Base-by-base conservation (phyloP, 2,329 filamentous ascomycete species). In the Boeremia exigua region DNA sequence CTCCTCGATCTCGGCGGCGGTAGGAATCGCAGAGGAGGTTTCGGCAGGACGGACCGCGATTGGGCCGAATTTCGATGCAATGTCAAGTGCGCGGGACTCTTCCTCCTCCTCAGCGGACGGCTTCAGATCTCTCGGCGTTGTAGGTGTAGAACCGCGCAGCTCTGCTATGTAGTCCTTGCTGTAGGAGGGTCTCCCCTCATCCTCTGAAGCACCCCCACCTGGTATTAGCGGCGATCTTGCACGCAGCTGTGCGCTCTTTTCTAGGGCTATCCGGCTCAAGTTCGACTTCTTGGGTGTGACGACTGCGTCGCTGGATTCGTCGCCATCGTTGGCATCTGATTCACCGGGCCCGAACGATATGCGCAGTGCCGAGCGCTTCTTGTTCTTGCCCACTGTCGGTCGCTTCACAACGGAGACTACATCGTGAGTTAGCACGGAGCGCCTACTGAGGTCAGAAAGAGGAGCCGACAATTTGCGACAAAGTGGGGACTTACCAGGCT, bases 141-240 rank as follows among this genome's bases (percentile, higher is more conserved):
- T 91, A 0, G 92, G 92, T 0, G 93, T 97, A 11, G 91, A 92
- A 56, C 87, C 89, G 60, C 92, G 91, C 12, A 99, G 82, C 72
- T 96, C 91, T 30, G 90, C 87, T 17, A 99, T 81, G 62, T 94
- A 91, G 65, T 96, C 91, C 68, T 90, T 90, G 78, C 85, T 96
- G 73, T 99, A 98, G 55, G 80, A 89, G 0, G 92, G 92, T 33
- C 89, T 81, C 47, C 88, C 88, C 14, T 89, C 86, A 12, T 90
- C 87, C 12, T 60, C 48, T 0, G 69, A 64, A 9, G 74, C 86
- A 0, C 91, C 74, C 2, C 80, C 78, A n/a, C 80, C 75, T 59
- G 81, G 66, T 46, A 80, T 75, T 67, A 77, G 69, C 0, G 79
- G 78, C 10, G 81, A 77, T 32, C 77, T 75, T n/a, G 79, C 74